These are phyloP conservation scores for Claviceps citrina DNA, from an alignment of 2,329 filamentous ascomycete species.

Conservation along the genomic window DNA sequence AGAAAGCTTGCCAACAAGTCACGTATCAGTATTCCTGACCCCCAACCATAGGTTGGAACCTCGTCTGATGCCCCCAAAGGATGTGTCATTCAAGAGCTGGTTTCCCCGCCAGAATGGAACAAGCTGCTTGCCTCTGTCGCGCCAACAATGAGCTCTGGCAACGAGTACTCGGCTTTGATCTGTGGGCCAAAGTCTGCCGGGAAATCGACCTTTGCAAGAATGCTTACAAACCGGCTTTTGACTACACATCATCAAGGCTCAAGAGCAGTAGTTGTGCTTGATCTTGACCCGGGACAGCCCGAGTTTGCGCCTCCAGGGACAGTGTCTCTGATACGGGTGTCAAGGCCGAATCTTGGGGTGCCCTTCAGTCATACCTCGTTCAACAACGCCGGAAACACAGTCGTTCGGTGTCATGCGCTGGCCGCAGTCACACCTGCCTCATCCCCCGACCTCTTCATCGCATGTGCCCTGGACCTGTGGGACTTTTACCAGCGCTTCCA, in stretches of 20 bases:
- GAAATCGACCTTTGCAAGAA: slow-evolving; percentile 58
- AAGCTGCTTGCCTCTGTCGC: slow-evolving; percentile 36
- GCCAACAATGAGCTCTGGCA: slow-evolving; percentile 15
- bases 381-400: slow-evolving; percentile 17
- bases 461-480: slow-evolving; percentile 48
- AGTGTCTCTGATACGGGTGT: slow-evolving; percentile 49
- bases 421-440: slow-evolving; percentile 49
- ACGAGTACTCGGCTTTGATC: slow-evolving; percentile 35
- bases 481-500: slow-evolving; percentile 35
- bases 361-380: slow-evolving; percentile 46
- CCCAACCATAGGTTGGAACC: slow-evolving; percentile 31
- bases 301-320: slow-evolving; percentile 58
- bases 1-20: background rate
- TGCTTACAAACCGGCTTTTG: slow-evolving; percentile 53
- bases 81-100: slow-evolving; percentile 36
- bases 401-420: slow-evolving; percentile 50
- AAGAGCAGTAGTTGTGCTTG: slow-evolving; percentile 35
- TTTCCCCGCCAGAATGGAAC: slow-evolving; percentile 45
- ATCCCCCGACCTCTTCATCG: slow-evolving; percentile 50
- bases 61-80: slow-evolving; percentile 36
- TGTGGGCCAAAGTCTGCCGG: slow-evolving; percentile 59
- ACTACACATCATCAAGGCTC: slow-evolving; percentile 21
- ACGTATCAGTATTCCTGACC: slow-evolving; percentile 10
- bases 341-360: slow-evolving; percentile 46
- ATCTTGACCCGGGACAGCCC: slow-evolving; percentile 64